Conservation (phyloP, 2,329 filamentous ascomycete species). For the Thelonectria blattea region DNA sequence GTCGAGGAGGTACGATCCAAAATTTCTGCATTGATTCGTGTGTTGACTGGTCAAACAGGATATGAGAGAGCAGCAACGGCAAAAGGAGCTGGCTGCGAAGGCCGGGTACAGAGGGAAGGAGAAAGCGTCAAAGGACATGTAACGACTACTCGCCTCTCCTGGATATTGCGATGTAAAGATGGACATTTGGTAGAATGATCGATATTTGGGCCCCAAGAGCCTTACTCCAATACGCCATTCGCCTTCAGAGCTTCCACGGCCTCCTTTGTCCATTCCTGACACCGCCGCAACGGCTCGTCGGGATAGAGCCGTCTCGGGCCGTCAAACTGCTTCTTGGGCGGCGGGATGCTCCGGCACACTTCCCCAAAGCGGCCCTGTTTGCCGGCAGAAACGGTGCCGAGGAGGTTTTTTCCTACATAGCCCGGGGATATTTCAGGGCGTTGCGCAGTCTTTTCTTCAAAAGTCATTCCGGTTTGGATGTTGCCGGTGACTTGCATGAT, state of each 20-base stretch:
- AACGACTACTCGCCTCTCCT: too few species aligned
- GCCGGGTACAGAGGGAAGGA: background rate
- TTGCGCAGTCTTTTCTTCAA: too few species aligned
- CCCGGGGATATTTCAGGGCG: too few species aligned
- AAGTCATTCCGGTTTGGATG: too few species aligned
- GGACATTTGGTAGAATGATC: too few species aligned
- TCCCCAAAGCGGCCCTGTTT: too few species aligned
- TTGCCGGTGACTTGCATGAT: too few species aligned
- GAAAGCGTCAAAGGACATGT: background rate
- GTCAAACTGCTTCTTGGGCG: constrained; percentile 10
- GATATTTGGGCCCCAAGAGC: too few species aligned
- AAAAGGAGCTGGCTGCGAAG: constrained; percentile 7
- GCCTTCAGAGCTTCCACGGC: background rate
- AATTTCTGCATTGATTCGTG: background rate
- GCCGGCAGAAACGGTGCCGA: too few species aligned
- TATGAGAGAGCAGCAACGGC: constrained; percentile 18
- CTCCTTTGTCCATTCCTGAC: constrained; percentile 14
- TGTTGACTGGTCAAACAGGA: constrained; percentile 3
- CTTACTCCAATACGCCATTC: background rate
- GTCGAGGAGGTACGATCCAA: constrained; percentile 50
- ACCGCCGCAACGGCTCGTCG: constrained; percentile 1
- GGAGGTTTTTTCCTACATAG: too few species aligned
- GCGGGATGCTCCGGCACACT: background rate
- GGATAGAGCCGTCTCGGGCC: constrained; percentile 5
- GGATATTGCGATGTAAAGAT: too few species aligned